Conservation (phyloP, 306 rosid species). For the Lablab purpureus region DNA sequence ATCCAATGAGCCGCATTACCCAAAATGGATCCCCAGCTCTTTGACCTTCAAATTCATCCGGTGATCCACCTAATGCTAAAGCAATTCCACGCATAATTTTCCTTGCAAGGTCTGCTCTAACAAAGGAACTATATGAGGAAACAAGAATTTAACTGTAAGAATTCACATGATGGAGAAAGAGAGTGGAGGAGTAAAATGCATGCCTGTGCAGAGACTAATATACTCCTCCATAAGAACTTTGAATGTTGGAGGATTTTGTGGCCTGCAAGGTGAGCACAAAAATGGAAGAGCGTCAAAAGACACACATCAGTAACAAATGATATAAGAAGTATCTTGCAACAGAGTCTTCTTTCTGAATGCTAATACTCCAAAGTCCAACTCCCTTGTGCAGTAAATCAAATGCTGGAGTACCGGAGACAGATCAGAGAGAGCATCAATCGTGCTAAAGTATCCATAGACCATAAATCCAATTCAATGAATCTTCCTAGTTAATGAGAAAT, state of each 20-base stretch:
- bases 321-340: neutral
- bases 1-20: slow-evolving; percentile 86
- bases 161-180: neutral
- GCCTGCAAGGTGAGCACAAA: slow-evolving; percentile 64
- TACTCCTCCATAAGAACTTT: slow-evolving; percentile 77
- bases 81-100: slow-evolving; percentile 91
- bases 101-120: slow-evolving; percentile 75
- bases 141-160: neutral
- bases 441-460: neutral
- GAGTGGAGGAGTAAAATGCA: slow-evolving; percentile 37
- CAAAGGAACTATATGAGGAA: slow-evolving; percentile 35
- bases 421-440: neutral
- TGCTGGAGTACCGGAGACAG: slow-evolving; percentile 6
- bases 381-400: slow-evolving; percentile 20
- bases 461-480: slow-evolving; percentile 4
- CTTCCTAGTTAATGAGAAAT: slow-evolving; percentile 10
- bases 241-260: slow-evolving; percentile 70
- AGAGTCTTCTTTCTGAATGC: neutral
- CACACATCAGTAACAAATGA: neutral
- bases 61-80: slow-evolving; percentile 84
- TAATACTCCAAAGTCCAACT: slow-evolving; percentile 14
- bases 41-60: slow-evolving; percentile 88
- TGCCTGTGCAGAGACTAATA: slow-evolving; percentile 79
- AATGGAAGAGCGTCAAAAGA: slow-evolving; percentile 14
- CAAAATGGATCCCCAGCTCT: slow-evolving; percentile 96